A percentile compares a stretch with the other conserved stretches of the same genome.
Evolutionary conservation across 805 yeast species (phyloP).

Genomic region (Lachancea sp.): DNA sequence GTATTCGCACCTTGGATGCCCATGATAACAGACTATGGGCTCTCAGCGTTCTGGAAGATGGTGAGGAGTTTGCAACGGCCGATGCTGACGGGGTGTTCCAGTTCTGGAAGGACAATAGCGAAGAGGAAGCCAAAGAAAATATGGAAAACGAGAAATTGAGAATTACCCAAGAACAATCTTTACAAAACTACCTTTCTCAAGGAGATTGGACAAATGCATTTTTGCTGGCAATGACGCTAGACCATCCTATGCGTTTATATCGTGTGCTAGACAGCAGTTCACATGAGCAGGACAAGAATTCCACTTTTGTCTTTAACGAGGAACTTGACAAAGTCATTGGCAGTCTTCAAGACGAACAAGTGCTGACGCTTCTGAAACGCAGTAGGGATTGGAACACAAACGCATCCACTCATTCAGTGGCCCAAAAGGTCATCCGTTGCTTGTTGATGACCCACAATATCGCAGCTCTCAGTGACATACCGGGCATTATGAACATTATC

Average conservation of each 20-base stretch:
- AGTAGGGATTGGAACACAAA: constrained; percentile 94
- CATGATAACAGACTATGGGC: constrained; percentile 97
- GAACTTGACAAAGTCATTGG: constrained; percentile 62
- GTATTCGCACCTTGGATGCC: constrained; percentile 79
- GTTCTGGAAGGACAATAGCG: constrained; percentile 84
- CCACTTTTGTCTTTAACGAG: constrained; percentile 34
- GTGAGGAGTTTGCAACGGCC: constrained; percentile 68
- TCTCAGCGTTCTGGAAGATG: constrained; percentile 57
- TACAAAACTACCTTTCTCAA: constrained; percentile 63
- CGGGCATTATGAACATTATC: constrained; percentile 59
- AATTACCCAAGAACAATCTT: constrained; percentile 84
- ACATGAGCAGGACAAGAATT: constrained; percentile 32
- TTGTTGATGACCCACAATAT: constrained; percentile 51
- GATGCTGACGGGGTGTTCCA: constrained; percentile 94
- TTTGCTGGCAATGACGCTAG: constrained; percentile 72
- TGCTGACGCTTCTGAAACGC: constrained; percentile 58
- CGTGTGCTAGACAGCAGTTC: constrained; percentile 56
- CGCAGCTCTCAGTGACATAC: constrained; percentile 52
- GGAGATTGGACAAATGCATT: constrained; percentile 89
- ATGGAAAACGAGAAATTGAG: constrained; percentile 44
- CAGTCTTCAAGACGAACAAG: constrained; percentile 51
- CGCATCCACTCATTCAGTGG: constrained; percentile 67
- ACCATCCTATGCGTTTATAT: constrained; percentile 85
- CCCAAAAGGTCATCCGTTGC: constrained; percentile 70
- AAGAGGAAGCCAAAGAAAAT: constrained; percentile 52